Percentiles rank a stretch among this genome's conserved stretches.
Evolutionary conservation across 2,329 filamentous ascomycete genomes (phyloP).

Genomic region (Penicillium digitatum): DNA sequence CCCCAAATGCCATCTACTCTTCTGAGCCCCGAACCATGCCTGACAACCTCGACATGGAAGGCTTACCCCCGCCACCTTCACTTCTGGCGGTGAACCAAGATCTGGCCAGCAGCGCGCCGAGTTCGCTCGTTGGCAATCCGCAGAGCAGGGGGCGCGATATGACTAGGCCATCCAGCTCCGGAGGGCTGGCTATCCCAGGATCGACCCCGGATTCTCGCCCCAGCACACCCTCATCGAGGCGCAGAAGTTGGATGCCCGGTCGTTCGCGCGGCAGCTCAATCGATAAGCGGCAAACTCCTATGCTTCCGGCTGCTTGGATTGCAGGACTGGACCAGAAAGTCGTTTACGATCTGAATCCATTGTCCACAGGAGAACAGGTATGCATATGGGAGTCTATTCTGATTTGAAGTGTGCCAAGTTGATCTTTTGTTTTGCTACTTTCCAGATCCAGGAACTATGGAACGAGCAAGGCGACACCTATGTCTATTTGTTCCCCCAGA

Average conservation of each 20-base stretch:
- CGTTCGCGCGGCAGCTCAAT: conserved; percentile 34
- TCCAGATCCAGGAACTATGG: conserved; percentile 57
- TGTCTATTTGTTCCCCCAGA: conserved; percentile 59
- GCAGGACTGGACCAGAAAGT: conserved; percentile 55
- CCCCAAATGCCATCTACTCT: conserved; percentile 27
- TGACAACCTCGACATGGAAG: conserved; percentile 31
- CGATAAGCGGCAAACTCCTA: conserved; percentile 30
- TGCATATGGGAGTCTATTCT: conserved; percentile 10
- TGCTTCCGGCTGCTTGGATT: conserved; percentile 53
- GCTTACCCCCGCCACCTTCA: conserved; percentile 39
- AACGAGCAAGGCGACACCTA: conserved; percentile 60
- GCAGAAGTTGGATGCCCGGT: conserved; percentile 46
- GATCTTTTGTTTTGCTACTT: background rate
- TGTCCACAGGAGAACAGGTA: conserved; percentile 53
- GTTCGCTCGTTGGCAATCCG: conserved; percentile 32
- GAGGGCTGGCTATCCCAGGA: conserved; percentile 33
- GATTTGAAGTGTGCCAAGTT: background rate
- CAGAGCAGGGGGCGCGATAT: conserved; percentile 38
- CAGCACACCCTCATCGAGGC: conserved; percentile 37
- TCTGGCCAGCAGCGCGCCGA: conserved; percentile 32
- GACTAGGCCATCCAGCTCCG: conserved; percentile 34
- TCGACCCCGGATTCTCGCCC: conserved; percentile 34
- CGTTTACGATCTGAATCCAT: conserved; percentile 51
- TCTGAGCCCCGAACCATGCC: conserved; percentile 27
- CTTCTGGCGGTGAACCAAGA: conserved; percentile 38